Percentiles rank a stretch among this genome's conserved stretches.
Conservation (phyloP, 495 filamentous ascomycete species). For the Aspergillus mulundensis region DNA sequence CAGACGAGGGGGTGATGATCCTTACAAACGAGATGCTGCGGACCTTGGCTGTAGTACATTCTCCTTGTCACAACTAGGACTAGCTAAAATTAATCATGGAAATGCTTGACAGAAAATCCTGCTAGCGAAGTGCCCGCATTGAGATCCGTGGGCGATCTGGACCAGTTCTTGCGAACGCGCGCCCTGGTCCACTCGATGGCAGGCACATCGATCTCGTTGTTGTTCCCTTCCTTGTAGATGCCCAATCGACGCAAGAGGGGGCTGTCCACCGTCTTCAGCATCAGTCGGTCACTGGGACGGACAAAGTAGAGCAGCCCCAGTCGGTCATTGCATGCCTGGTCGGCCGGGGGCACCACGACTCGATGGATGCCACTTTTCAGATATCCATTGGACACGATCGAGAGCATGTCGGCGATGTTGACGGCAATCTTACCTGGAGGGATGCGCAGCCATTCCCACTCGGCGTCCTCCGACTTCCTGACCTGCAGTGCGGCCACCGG, state of each 20-base stretch:
- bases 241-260: neutral
- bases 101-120: slow-evolving; percentile 8
- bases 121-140: slow-evolving; percentile 1
- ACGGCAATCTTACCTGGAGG: slow-evolving; percentile 34
- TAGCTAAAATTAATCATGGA: slow-evolving; percentile 15
- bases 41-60: neutral
- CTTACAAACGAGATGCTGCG: slow-evolving; percentile 13
- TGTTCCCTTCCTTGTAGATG: neutral
- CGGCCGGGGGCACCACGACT: neutral
- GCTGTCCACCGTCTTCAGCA: neutral
- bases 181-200: slow-evolving; percentile 7
- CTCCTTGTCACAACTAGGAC: too few species aligned
- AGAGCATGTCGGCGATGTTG: slow-evolving; percentile 45
- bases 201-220: slow-evolving; percentile 7
- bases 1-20: slow-evolving; percentile 13
- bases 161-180: slow-evolving; percentile 11
- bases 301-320: neutral
- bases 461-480: slow-evolving; percentile 13
- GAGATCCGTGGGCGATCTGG: slow-evolving; percentile 7
- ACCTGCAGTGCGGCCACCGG: slow-evolving; percentile 54
- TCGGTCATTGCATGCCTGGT: neutral
- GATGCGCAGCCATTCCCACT: slow-evolving; percentile 22
- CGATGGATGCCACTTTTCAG: neutral
- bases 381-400: neutral
- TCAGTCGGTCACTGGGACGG: neutral